Evolutionary conservation across 1,284 basidiomycete genomes (phyloP).

Genomic region (Cutaneotrichosporon sp.): DNA sequence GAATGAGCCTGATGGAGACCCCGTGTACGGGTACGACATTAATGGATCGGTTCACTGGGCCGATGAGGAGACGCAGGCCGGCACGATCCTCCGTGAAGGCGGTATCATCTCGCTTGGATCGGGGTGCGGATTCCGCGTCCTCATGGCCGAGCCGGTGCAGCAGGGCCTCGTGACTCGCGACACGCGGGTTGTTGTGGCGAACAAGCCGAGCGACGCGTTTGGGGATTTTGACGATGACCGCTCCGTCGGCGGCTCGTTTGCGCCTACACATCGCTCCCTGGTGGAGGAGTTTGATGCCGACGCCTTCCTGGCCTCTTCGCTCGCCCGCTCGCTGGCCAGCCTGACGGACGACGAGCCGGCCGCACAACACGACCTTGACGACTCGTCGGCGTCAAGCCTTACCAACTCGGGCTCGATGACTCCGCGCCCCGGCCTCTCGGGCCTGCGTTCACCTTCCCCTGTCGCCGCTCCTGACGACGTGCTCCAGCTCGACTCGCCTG

Average conservation of each 20-base stretch:
- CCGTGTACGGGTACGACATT: slow-evolving; percentile 19
- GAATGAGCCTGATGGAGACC: neutral
- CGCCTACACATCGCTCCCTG: slow-evolving; percentile 34
- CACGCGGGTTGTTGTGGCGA: slow-evolving; percentile 61
- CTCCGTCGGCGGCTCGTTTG: slow-evolving; percentile 28
- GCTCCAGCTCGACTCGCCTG: slow-evolving; percentile 21
- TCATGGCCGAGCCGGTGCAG: slow-evolving; percentile 63
- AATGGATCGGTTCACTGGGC: slow-evolving; percentile 23
- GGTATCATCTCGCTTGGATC: slow-evolving; percentile 15
- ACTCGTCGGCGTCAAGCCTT: slow-evolving; percentile 25
- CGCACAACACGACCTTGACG: slow-evolving; percentile 25
- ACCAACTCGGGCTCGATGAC: slow-evolving; percentile 50
- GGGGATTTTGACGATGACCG: slow-evolving; percentile 24
- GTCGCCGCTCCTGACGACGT: slow-evolving; percentile 30
- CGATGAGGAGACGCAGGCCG: slow-evolving; percentile 14
- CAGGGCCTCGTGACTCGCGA: slow-evolving; percentile 64
- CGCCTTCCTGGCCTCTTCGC: slow-evolving; percentile 24
- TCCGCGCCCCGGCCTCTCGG: slow-evolving; percentile 36
- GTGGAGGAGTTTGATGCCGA: slow-evolving; percentile 43
- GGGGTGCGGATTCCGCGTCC: slow-evolving; percentile 38
- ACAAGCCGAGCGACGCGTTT: slow-evolving; percentile 16
- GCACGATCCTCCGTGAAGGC: slow-evolving; percentile 22
- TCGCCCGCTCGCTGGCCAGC: slow-evolving; percentile 24
- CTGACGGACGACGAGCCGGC: slow-evolving; percentile 36
- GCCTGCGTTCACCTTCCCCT: slow-evolving; percentile 27